Base-by-base conservation (phyloP, 1,284 basidiomycete species). In the Hypsizygus ulmarius region DNA sequence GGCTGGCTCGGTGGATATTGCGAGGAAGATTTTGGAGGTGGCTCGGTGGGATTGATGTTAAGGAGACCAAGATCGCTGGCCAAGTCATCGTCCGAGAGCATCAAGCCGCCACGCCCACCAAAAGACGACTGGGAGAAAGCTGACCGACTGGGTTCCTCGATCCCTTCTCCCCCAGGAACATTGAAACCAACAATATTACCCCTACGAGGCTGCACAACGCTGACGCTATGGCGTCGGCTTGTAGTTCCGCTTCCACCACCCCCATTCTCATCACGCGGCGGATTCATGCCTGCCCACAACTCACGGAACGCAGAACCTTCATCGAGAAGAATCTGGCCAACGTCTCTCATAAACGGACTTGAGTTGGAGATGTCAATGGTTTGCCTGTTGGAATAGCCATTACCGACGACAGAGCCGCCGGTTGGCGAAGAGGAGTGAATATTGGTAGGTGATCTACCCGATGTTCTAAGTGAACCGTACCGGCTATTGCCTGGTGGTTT, bases 201-300 rank as follows among this genome's bases (percentile, higher is more conserved):
- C 50, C 83, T 69, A 11, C 86, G 74, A 0, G 86, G 83, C 62
- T 85, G 87, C 12, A 93, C 87, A 50, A 93, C 82, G 49, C 87
- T 91, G 54, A 95, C 90, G 52, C 87, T 90, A 59, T 94, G 92
- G 32, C 92, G 72, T 37, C 92, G 73, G 58, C 87, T 90, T 8
- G 90, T 91, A 1, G 88, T 86, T 0, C 91, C 92, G 59, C 88
- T 90, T 0, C 68, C 68, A 9, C 63, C 64, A 10, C 70, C 69
- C 25, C 78, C 79, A 45, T 74, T 76, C 62, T 85, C 82, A 53
- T 83, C 78, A 39, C 76, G 71, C 5, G 76, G 79, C 0, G 74
- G 79, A 51, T 80, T 71, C 73, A 79, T 79, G 25, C 79, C 81
- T 0, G 79, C 74, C 84, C 85, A 88, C 7, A 87, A 70, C 57